A percentile compares a stretch with the other conserved stretches of the same genome.
Conservation (phyloP, 257 asterid species). For the Petrea volubilis region DNA sequence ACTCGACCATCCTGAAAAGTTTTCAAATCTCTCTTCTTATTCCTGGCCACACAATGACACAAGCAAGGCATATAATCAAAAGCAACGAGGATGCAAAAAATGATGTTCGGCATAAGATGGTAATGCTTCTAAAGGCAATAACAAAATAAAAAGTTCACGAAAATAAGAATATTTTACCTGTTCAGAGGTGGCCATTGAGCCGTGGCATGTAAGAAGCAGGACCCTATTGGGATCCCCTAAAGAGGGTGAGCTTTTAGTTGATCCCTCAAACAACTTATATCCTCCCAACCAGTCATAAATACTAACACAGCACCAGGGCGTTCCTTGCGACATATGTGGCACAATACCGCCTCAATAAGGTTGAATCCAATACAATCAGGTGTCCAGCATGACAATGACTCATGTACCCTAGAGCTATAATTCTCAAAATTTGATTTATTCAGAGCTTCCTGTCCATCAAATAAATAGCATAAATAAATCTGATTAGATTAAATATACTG, state of each 20-base stretch:
- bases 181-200: slow-evolving; percentile 97
- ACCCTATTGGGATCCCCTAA: slow-evolving; percentile 98
- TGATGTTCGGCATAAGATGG: not conserved
- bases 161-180: slow-evolving; percentile 53
- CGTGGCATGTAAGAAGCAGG: slow-evolving; percentile 86
- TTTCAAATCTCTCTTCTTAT: not conserved
- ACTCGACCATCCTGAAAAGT: slow-evolving; percentile 2
- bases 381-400: slow-evolving; percentile 85
- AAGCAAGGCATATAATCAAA: not conserved
- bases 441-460: slow-evolving; percentile 72
- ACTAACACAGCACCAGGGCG: slow-evolving; percentile 91
- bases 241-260: slow-evolving; percentile 98
- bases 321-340: slow-evolving; percentile 96
- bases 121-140: not conserved
- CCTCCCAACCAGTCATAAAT: slow-evolving; percentile 99
- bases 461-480: slow-evolving; percentile 18
- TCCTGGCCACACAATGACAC: not conserved
- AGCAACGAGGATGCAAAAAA: not conserved
- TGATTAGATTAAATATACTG: slow-evolving; percentile 15
- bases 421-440: slow-evolving; percentile 79
- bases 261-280: slow-evolving; percentile 94
- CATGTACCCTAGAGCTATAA: slow-evolving; percentile 80
- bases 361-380: slow-evolving; percentile 94
- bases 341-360: slow-evolving; percentile 93
- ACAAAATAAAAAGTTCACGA: not conserved